Evolutionary conservation across 1,284 basidiomycete genomes (phyloP).

Genomic region (Ustilago lituana): DNA sequence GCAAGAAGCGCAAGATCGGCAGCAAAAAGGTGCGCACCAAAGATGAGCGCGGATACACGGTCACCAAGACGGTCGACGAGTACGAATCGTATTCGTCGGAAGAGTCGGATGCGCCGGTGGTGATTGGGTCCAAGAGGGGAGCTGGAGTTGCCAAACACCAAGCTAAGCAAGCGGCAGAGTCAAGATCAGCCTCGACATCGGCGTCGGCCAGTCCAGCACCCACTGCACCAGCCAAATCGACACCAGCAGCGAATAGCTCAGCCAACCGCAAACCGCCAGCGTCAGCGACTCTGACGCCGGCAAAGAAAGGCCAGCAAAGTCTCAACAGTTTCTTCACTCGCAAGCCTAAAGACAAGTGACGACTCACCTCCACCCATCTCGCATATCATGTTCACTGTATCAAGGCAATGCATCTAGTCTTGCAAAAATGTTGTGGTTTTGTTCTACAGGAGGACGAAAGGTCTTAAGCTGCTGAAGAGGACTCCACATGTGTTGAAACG

Average conservation of each 20-base stretch:
- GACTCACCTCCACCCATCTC: not conserved
- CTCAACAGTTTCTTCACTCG: conserved; percentile 53
- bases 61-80: conserved; percentile 49
- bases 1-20: conserved; percentile 58
- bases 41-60: conserved; percentile 62
- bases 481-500: conserved; percentile 3
- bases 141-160: conserved; percentile 12
- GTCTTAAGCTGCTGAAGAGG: not conserved
- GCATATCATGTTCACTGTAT: not conserved
- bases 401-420: conserved; percentile 2
- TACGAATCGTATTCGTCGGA: conserved; percentile 60
- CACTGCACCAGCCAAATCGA: conserved; percentile 17
- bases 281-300: conserved; percentile 18
- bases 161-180: conserved; percentile 1
- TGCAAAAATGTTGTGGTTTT: not conserved
- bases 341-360: conserved; percentile 34
- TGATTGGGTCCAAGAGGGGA: conserved; percentile 23
- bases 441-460: no score
- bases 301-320: conserved; percentile 55
- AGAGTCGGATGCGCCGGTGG: conserved; percentile 44
- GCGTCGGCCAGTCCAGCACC: conserved; percentile 36
- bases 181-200: conserved; percentile 20
- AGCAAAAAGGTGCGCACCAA: conserved; percentile 53
- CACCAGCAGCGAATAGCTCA: conserved; percentile 21
- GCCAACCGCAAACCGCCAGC: conserved; percentile 17